Evolutionary conservation across 2,329 filamentous ascomycete species (phyloP).

Genomic region (Talaromyces rugulosus): DNA sequence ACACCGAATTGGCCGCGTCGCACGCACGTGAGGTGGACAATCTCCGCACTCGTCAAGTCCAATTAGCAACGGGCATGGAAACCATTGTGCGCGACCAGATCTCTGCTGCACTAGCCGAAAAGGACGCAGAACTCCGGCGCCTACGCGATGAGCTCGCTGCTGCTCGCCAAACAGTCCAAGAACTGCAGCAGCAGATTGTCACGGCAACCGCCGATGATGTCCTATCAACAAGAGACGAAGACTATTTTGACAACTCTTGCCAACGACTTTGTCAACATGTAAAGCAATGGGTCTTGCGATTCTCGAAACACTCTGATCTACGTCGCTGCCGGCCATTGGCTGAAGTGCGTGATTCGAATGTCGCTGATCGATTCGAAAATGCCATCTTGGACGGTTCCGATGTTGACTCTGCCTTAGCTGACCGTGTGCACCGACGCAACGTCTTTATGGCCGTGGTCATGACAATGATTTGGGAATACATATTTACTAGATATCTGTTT

Average conservation of each 20-base stretch:
- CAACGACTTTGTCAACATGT: slow-evolving; percentile 94
- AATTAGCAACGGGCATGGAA: slow-evolving; percentile 60
- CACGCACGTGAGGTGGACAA: slow-evolving; percentile 68
- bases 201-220: slow-evolving; percentile 64
- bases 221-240: slow-evolving; percentile 77
- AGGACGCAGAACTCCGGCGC: slow-evolving; percentile 76
- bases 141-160: slow-evolving; percentile 73
- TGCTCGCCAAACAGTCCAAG: slow-evolving; percentile 59
- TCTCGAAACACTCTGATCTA: slow-evolving; percentile 96
- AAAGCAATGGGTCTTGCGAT: slow-evolving; percentile 95
- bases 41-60: slow-evolving; percentile 59
- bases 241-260: slow-evolving; percentile 92
- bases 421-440: slow-evolving; percentile 83
- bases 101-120: slow-evolving; percentile 65
- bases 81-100: slow-evolving; percentile 59
- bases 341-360: slow-evolving; percentile 86
- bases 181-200: slow-evolving; percentile 57
- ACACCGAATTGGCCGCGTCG: slow-evolving; percentile 69
- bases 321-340: slow-evolving; percentile 76
- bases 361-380: slow-evolving; percentile 91
- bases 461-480: slow-evolving; percentile 99
- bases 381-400: slow-evolving; percentile 90
- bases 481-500: slow-evolving; percentile 96
- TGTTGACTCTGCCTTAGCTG: slow-evolving; percentile 79
- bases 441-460: slow-evolving; percentile 99